Conservation (phyloP, 1,139 yeast genomes). For the Pichia sp. region DNA sequence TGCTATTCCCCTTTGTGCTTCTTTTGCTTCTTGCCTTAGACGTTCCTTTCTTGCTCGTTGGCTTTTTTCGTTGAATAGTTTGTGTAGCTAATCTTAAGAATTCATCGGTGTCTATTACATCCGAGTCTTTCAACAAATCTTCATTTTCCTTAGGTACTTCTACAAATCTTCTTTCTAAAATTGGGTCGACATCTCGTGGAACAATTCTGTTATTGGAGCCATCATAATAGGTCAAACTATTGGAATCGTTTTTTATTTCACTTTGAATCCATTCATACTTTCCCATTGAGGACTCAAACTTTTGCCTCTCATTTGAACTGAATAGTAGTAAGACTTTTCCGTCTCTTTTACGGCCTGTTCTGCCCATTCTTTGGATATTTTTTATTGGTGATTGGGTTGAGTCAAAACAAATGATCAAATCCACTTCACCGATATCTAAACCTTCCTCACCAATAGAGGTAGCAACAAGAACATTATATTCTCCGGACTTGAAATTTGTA, state of each 20-base stretch:
- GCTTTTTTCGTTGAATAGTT: conserved; percentile 15
- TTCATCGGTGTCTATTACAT: conserved; percentile 58
- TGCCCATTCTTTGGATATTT: conserved; percentile 92
- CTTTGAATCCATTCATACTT: conserved; percentile 78
- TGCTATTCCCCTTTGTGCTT: background rate
- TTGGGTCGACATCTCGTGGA: conserved; percentile 54
- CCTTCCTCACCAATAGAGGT: conserved; percentile 99
- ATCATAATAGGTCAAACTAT: conserved; percentile 45
- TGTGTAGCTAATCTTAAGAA: conserved; percentile 60
- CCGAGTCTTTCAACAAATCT: conserved; percentile 24
- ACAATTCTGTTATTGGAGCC: conserved; percentile 45
- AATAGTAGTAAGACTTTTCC: conserved; percentile 79
- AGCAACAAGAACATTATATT: conserved; percentile 77
- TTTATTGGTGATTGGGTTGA: conserved; percentile 92
- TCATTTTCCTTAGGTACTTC: conserved; percentile 67
- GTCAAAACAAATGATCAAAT: conserved; percentile 85
- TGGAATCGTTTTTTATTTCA: conserved; percentile 28
- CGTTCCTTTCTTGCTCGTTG: conserved; percentile 19
- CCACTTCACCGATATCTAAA: conserved; percentile 96
- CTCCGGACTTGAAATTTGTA: conserved; percentile 64
- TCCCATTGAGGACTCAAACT: conserved; percentile 79
- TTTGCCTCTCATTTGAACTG: conserved; percentile 71
- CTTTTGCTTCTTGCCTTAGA: background rate
- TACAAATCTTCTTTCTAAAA: conserved; percentile 51
- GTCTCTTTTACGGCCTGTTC: conserved; percentile 93